phyloP scores from a whole-genome alignment of 2,329 filamentous ascomycete genomes.

The Colletotrichum horii region DNA sequence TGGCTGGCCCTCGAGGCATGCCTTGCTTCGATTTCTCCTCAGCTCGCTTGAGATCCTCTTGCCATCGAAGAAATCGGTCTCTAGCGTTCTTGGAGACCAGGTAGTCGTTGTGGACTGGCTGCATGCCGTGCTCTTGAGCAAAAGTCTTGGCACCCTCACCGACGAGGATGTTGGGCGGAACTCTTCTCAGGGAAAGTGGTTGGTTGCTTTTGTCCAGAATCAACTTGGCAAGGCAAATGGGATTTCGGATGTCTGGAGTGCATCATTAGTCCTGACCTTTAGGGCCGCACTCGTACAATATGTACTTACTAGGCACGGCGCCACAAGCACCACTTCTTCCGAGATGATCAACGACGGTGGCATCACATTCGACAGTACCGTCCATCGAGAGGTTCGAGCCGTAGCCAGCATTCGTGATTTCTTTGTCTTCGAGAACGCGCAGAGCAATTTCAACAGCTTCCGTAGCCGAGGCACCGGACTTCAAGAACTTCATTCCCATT shows the following conservation, averaged over 20 bases:
- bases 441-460: conserved; percentile 92
- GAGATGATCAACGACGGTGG: conserved; percentile 87
- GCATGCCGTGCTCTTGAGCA: conserved; percentile 78
- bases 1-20: conserved; percentile 16
- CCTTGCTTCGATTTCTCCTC: conserved; percentile 47
- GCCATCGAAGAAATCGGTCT: conserved; percentile 83
- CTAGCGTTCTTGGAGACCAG: conserved; percentile 81
- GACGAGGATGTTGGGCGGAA: conserved; percentile 91
- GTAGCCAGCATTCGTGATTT: conserved; percentile 96
- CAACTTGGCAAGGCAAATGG: conserved; percentile 83
- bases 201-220: conserved; percentile 80
- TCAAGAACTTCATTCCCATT: conserved; percentile 81
- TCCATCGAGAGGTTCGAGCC: conserved; percentile 94
- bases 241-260: conserved; percentile 83
- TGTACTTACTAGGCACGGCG: conserved; percentile 79
- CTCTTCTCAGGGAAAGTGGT: conserved; percentile 81
- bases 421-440: conserved; percentile 85
- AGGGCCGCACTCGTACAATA: not conserved
- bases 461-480: conserved; percentile 77
- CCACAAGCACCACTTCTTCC: conserved; percentile 94
- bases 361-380: conserved; percentile 92
- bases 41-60: conserved; percentile 70
- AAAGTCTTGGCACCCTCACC: conserved; percentile 87
- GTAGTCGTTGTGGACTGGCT: conserved; percentile 73
- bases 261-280: not conserved